These are phyloP conservation scores for Yamadazyma ubonensis DNA, from an alignment of 805 yeast species.

Conservation along the genomic window DNA sequence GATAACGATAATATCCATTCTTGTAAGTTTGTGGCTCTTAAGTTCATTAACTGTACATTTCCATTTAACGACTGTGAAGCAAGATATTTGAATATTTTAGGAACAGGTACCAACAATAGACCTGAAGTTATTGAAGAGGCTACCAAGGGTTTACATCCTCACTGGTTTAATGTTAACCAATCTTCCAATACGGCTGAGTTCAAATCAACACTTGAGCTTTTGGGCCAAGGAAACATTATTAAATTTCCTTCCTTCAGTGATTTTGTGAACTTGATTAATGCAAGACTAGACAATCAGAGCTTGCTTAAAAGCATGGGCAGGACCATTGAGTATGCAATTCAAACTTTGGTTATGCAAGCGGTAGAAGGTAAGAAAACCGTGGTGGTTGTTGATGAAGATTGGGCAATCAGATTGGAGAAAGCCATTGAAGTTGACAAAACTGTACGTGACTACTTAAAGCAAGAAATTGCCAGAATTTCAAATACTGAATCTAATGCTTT, in stretches of 20 bases:
- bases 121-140: constrained; percentile 83
- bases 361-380: constrained; percentile 51
- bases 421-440: constrained; percentile 61
- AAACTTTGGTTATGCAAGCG: constrained; percentile 66
- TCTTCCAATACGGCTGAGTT: constrained; percentile 46
- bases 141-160: constrained; percentile 74
- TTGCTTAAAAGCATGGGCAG: constrained; percentile 19
- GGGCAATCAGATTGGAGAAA: constrained; percentile 68
- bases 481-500: constrained; percentile 14
- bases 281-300: constrained; percentile 15
- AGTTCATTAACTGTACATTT: constrained; percentile 61
- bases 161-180: constrained; percentile 61
- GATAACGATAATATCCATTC: constrained; percentile 38
- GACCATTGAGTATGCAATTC: constrained; percentile 54
- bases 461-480: constrained; percentile 19
- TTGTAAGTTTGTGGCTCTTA: constrained; percentile 62
- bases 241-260: constrained; percentile 56
- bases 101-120: constrained; percentile 54
- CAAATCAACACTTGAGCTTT: constrained; percentile 43
- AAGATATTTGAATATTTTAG: constrained; percentile 65
- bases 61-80: constrained; percentile 69
- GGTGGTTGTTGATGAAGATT: constrained; percentile 66
- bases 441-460: constrained; percentile 36
- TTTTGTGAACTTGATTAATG: constrained; percentile 27
- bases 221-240: constrained; percentile 40